Conservation (phyloP, 306 rosid genomes). For the Cucumis cinereus region DNA sequence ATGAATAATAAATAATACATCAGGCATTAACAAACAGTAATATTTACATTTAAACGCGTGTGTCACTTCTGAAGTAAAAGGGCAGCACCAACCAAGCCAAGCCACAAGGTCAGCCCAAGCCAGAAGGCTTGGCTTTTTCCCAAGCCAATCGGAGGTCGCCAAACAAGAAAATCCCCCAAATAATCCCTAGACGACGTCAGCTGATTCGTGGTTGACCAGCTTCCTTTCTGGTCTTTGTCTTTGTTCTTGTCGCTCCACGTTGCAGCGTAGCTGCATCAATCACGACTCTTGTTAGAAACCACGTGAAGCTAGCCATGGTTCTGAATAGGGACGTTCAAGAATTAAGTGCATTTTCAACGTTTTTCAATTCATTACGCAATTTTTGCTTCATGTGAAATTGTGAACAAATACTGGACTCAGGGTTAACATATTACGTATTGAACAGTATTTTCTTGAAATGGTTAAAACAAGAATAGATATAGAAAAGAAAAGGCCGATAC, state of each 20-base stretch:
- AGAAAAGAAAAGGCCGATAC: neutral
- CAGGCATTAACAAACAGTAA: neutral
- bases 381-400: neutral
- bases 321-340: neutral
- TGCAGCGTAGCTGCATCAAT: slow-evolving; percentile 59
- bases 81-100: slow-evolving; percentile 84
- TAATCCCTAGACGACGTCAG: slow-evolving; percentile 64
- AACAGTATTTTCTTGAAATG: neutral
- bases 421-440: neutral
- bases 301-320: neutral
- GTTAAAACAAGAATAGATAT: neutral
- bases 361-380: neutral
- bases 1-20: neutral
- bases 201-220: slow-evolving; percentile 51
- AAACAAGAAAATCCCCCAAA: slow-evolving; percentile 69
- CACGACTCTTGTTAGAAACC: slow-evolving; percentile 2
- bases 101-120: slow-evolving; percentile 76
- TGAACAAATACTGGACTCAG: neutral
- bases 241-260: slow-evolving; percentile 86
- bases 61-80: slow-evolving; percentile 56
- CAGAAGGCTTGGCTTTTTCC: slow-evolving; percentile 61
- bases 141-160: slow-evolving; percentile 76
- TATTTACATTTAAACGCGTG: slow-evolving; percentile 2
- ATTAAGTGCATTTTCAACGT: neutral
- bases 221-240: slow-evolving; percentile 38